phyloP scores from a whole-genome alignment of 129 eudicot genomes.

The Rutidosis leptorrhynchoides region DNA sequence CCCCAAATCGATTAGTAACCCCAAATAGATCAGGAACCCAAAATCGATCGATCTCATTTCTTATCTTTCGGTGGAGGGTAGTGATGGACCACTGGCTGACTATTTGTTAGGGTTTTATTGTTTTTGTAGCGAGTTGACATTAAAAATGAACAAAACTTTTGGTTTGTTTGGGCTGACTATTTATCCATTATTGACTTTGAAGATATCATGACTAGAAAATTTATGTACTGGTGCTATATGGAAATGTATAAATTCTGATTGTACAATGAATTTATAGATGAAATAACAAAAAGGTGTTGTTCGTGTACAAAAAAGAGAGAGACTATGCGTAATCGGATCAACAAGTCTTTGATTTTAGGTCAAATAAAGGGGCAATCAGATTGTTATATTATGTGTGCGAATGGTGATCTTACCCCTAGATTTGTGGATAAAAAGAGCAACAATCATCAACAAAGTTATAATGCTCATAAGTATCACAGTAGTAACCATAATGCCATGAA shows the following conservation, averaged over 20 bases:
- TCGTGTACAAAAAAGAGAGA: neutral
- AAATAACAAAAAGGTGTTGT: neutral
- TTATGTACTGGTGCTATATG: neutral
- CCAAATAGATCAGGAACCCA: too few relatives aligned
- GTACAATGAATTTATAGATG: neutral
- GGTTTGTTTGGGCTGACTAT: neutral
- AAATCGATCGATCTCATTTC: too few relatives aligned
- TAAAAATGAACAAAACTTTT: too few relatives aligned
- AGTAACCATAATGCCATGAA: too few relatives aligned
- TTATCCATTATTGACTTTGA: neutral
- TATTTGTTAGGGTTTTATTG: too few relatives aligned
- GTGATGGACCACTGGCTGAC: too few relatives aligned
- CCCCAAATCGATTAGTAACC: too few relatives aligned
- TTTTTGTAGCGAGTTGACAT: too few relatives aligned
- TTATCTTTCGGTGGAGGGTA: too few relatives aligned
- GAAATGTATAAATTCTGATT: neutral
- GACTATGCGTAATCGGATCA: neutral
- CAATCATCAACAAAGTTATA: too few relatives aligned
- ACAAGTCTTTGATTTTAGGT: neutral
- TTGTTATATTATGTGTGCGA: neutral
- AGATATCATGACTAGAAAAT: neutral
- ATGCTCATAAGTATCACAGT: too few relatives aligned
- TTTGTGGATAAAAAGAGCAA: too few relatives aligned
- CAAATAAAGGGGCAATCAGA: neutral
- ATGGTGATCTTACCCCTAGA: neutral